Conservation (phyloP, 805 yeast species). For the Scheffersomyces lignosus region DNA sequence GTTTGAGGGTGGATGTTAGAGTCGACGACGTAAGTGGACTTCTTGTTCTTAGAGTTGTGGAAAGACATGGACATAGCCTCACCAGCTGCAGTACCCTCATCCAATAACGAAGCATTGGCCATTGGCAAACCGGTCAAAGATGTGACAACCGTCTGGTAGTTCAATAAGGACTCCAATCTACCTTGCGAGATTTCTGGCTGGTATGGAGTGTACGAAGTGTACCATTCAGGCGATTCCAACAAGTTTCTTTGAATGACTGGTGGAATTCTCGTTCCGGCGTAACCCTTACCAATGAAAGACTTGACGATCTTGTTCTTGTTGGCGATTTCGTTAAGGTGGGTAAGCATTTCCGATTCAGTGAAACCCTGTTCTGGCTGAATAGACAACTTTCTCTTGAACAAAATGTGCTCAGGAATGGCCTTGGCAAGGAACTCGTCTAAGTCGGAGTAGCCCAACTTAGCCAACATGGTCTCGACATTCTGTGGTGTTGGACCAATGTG, state of each 20-base stretch:
- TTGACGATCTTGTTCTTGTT: constrained; percentile 68
- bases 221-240: constrained; percentile 96
- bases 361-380: constrained; percentile 72
- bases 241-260: constrained; percentile 91
- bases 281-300: constrained; percentile 91
- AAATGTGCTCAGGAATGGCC: constrained; percentile 76
- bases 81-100: constrained; percentile 97
- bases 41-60: constrained; percentile 67
- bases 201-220: constrained; percentile 97
- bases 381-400: constrained; percentile 64
- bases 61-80: constrained; percentile 91
- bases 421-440: constrained; percentile 67
- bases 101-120: constrained; percentile 91
- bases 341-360: constrained; percentile 79
- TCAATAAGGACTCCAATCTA: constrained; percentile 82
- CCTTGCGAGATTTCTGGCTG: constrained; percentile 99
- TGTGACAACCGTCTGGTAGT: constrained; percentile 88
- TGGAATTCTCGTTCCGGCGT: constrained; percentile 86
- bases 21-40: constrained; percentile 69
- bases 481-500: constrained; percentile 81
- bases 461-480: constrained; percentile 67
- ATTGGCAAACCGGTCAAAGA: constrained; percentile 93
- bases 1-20: constrained; percentile 82
- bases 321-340: constrained; percentile 68
- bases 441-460: constrained; percentile 61